Percentiles rank a stretch among this genome's conserved stretches.
Conservation (phyloP, 1,139 yeast genomes). For the Yamadazyma dushanensis region DNA sequence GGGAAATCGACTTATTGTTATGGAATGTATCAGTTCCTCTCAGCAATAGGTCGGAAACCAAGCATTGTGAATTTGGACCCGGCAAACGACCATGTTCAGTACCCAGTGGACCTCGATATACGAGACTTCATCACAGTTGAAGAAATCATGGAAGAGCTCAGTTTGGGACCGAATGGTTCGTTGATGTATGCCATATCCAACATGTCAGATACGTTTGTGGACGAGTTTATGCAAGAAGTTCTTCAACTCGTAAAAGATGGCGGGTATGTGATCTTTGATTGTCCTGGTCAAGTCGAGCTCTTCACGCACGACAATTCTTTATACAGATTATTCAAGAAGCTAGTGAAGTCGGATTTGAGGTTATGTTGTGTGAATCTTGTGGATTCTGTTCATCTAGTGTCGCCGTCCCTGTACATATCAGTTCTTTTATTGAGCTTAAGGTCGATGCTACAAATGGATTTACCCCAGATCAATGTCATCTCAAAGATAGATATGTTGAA, state of each 20-base stretch:
- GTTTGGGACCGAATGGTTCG: constrained; percentile 93
- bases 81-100: constrained; percentile 82
- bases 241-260: constrained; percentile 56
- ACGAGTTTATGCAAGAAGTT: constrained; percentile 60
- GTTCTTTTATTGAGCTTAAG: constrained; percentile 77
- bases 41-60: constrained; percentile 89
- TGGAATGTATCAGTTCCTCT: constrained; percentile 88
- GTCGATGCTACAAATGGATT: constrained; percentile 48
- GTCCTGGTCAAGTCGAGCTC: constrained; percentile 57
- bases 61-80: constrained; percentile 88
- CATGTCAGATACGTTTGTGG: constrained; percentile 43
- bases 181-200: constrained; percentile 85
- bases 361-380: constrained; percentile 85
- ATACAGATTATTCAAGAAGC: constrained; percentile 33
- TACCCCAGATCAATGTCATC: constrained; percentile 53
- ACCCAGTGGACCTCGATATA: constrained; percentile 84
- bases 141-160: constrained; percentile 83
- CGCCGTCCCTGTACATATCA: constrained; percentile 91
- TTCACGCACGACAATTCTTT: constrained; percentile 48
- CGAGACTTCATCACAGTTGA: constrained; percentile 85
- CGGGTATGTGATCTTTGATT: constrained; percentile 82
- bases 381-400: constrained; percentile 81
- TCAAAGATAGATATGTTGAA: constrained; percentile 84
- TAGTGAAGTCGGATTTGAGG: constrained; percentile 57
- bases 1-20: constrained; percentile 95